Evolutionary conservation across 2,329 filamentous ascomycete species (phyloP), one percentile per base, ranked within the genome.

Genomic region (Neopestalotiopsis sp.): DNA sequence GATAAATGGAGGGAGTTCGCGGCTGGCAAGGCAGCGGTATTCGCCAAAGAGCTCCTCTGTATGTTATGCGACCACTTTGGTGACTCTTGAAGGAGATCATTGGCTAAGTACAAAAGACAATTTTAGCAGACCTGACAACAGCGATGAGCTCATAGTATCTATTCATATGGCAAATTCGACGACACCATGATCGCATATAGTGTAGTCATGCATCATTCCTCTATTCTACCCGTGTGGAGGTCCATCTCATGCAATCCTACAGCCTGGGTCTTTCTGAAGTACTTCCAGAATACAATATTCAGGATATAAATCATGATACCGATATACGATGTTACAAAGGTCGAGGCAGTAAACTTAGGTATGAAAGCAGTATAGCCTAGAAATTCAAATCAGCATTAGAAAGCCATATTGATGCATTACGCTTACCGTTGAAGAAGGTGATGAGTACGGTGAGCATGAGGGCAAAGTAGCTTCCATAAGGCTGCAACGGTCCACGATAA

Each of bases 401-500:
- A n/a, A 1, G 20, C 42, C 2, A 14, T n/a, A 14, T 17, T 49
- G 12, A 49, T 49, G 17, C 17, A n/a, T 4, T 3, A 20, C 20
- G 42, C 42, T 14, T 87, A 10, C 88, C 87, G 75, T 87, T 88
- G 73, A 81, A 82, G 70, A 83, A 73, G 66, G 84, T 79, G 24
- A 85, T 79, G 20, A 79, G 65, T 14, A 73, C 70, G 71, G 82
- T 79, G 67, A 82, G 74, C 12, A 72, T 61, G 17, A 83, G 72
- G 3, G 81, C 81, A 45, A 85, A 75, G 67, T 80, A 83, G 62
- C 84, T 86, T 67, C 84, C 83, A 73, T 86, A 90, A 0, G 88
- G 88, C 76, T 90, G 88, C 74, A 88, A 83, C 61, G 78, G 84
- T 7, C 86, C 89, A 56, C 77, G 82, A 79, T 90, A 91, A 1